Conservation (phyloP, 139 green algal genomes). For the Spirogloea muscicola region DNA sequence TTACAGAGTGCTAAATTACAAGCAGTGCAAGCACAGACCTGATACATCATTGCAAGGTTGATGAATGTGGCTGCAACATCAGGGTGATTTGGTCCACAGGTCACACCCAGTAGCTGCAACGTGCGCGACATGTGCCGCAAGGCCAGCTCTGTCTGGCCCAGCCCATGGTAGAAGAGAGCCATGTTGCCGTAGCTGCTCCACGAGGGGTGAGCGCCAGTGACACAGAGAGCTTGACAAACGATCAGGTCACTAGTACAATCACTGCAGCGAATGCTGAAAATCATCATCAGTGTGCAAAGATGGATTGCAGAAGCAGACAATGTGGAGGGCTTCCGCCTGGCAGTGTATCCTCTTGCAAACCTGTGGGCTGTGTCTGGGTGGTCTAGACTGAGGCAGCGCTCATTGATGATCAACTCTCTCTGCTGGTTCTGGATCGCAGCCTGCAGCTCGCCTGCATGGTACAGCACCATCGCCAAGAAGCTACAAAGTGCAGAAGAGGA, state of each 20-base stretch:
- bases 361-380: slow-evolving; percentile 53
- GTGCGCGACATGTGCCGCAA: slow-evolving; percentile 41
- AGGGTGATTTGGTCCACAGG: slow-evolving; percentile 36
- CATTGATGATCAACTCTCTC: slow-evolving; percentile 52
- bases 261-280: neutral
- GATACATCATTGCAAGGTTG: slow-evolving; percentile 56
- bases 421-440: slow-evolving; percentile 48
- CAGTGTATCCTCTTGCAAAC: slow-evolving; percentile 8
- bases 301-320: neutral
- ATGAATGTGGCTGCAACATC: slow-evolving; percentile 51
- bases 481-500: slow-evolving; percentile 17
- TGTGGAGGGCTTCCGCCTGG: neutral
- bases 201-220: neutral
- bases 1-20: neutral
- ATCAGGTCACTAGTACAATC: neutral
- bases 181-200: slow-evolving; percentile 53
- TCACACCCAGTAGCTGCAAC: slow-evolving; percentile 39
- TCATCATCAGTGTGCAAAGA: neutral
- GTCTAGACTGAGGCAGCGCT: slow-evolving; percentile 48
- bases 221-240: neutral
- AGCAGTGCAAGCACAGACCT: slow-evolving; percentile 21
- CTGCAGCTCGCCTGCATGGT: slow-evolving; percentile 47
- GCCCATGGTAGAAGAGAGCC: slow-evolving; percentile 53
- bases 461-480: slow-evolving; percentile 51
- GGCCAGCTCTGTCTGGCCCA: slow-evolving; percentile 17